These are phyloP conservation scores for Stephania japonica DNA, from an alignment of 164 flowering plant species.

Conservation along the genomic window DNA sequence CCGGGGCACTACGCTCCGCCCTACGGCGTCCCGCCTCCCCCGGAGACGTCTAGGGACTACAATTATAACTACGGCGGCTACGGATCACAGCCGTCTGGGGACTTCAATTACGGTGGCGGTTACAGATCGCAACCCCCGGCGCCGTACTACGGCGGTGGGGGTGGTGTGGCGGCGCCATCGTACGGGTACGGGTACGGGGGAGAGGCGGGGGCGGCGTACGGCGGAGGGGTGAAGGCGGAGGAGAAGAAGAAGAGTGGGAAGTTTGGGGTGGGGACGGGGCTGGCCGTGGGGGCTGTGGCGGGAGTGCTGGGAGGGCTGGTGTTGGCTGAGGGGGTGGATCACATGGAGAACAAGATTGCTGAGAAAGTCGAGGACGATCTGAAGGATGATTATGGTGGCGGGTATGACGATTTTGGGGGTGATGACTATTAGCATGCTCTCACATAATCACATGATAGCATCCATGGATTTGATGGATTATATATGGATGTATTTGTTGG, in stretches of 20 bases:
- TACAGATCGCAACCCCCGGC: constrained; percentile 17
- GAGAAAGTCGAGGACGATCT: constrained; percentile 58
- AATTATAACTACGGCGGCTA: no score
- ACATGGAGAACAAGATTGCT: constrained; percentile 57
- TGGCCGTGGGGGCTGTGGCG: constrained; percentile 84
- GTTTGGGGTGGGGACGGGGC: constrained; percentile 71
- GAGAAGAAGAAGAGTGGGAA: constrained; percentile 34
- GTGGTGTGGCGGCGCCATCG: not conserved
- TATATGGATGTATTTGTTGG: not conserved
- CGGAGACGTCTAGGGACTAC: not conserved
- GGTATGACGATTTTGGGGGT: constrained; percentile 13
- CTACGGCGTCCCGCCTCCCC: constrained; percentile 38
- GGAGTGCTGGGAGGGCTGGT: constrained; percentile 80
- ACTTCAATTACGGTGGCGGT: not conserved
- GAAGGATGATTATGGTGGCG: constrained; percentile 39
- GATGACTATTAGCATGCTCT: not conserved
- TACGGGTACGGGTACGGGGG: not conserved
- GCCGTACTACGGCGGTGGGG: not conserved
- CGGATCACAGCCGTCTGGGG: no score
- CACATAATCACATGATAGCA: no score
- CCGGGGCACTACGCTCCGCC: constrained; percentile 25
- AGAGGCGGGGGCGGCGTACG: constrained; percentile 8
- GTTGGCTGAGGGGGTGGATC: constrained; percentile 56
- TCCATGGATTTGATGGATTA: not conserved
- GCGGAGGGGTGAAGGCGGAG: constrained; percentile 16